Percentiles rank a stretch among this genome's conserved stretches.
These are phyloP conservation scores for Ceriops decandra DNA, from an alignment of 345 rosid genomes.

Conservation along the genomic window DNA sequence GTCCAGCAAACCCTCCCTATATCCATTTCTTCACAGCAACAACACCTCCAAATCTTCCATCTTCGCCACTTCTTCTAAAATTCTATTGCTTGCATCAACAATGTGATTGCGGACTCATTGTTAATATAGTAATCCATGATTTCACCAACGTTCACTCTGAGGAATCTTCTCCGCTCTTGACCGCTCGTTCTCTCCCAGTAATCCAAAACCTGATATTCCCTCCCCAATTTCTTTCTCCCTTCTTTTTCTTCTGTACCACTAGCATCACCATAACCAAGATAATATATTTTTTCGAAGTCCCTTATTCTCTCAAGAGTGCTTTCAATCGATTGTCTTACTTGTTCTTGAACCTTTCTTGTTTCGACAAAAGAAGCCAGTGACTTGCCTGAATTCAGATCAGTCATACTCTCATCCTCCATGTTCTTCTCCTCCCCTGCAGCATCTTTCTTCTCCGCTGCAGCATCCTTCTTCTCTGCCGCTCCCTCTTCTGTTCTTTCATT, in stretches of 20 bases:
- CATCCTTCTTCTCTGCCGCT: neutral
- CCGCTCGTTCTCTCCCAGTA: slow-evolving; percentile 1
- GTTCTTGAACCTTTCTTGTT: too few species aligned
- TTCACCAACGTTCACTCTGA: neutral
- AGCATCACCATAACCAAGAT: too few species aligned
- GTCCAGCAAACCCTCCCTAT: neutral
- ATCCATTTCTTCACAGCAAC: neutral
- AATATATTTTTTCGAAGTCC: too few species aligned
- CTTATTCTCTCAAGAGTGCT: too few species aligned
- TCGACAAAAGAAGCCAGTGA: too few species aligned
- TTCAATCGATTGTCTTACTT: too few species aligned
- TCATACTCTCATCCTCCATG: too few species aligned
- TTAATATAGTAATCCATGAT: neutral
- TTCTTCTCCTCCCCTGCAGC: too few species aligned
- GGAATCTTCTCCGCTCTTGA: neutral
- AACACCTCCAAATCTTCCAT: slow-evolving; percentile 14
- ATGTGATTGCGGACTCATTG: neutral
- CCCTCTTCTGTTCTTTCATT: neutral
- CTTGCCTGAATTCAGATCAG: too few species aligned
- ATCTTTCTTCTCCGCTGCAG: too few species aligned
- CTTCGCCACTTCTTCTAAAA: neutral
- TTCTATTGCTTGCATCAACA: neutral
- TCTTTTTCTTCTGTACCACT: neutral
- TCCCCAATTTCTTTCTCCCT: too few species aligned
- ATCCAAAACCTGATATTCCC: neutral